Conservation (phyloP, 2,329 filamentous ascomycete genomes). For the Neonectria hederae region DNA sequence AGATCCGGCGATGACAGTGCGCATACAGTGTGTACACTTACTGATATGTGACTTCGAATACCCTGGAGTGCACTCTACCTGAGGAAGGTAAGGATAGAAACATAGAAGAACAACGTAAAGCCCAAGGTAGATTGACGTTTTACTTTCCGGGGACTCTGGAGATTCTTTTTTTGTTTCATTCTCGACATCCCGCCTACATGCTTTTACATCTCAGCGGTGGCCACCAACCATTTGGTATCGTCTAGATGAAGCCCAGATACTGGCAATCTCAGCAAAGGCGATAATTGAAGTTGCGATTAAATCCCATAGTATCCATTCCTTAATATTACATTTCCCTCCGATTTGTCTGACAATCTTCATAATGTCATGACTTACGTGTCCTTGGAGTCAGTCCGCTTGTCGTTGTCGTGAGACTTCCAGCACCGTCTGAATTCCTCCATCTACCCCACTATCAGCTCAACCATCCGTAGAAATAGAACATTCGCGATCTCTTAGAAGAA, state of each 20-base stretch:
- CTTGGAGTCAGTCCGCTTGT: slow-evolving; percentile 81
- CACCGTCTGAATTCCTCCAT: slow-evolving; percentile 91
- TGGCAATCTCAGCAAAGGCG: not conserved
- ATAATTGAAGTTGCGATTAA: slow-evolving; percentile 1
- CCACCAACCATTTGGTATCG: not conserved
- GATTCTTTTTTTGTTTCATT: no score
- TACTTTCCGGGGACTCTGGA: no score
- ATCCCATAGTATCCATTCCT: not conserved
- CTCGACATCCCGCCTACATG: not conserved
- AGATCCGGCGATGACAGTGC: not conserved
- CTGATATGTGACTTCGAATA: no score
- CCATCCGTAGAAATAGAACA: not conserved
- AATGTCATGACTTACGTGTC: slow-evolving; percentile 58
- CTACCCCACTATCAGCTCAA: slow-evolving; percentile 56
- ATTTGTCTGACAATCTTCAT: not conserved
- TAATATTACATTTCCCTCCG: not conserved
- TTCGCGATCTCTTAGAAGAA: not conserved
- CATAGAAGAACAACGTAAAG: no score
- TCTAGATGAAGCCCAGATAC: not conserved
- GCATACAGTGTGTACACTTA: not conserved
- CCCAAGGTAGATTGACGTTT: not conserved
- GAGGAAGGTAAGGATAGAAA: not conserved
- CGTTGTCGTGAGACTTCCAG: slow-evolving; percentile 91
- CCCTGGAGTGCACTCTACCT: not conserved
- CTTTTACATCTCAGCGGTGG: not conserved